Conservation (phyloP, 306 rosid species). For the Astragalus glycyphyllos region DNA sequence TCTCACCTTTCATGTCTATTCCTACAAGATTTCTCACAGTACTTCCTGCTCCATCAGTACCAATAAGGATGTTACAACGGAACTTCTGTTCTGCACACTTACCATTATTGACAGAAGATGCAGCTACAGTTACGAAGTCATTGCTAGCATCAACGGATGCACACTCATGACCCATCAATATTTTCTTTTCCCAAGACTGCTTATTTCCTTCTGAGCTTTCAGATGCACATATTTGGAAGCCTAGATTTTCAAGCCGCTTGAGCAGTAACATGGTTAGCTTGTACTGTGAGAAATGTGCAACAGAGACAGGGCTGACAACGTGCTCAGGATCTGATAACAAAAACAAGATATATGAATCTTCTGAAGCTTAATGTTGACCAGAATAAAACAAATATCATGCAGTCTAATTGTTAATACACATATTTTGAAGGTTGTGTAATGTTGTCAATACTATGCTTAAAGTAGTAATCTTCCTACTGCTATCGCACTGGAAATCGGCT, state of each 20-base stretch:
- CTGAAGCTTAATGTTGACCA: constrained; percentile 35
- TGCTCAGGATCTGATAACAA: constrained; percentile 76
- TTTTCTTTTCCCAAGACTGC: constrained; percentile 51
- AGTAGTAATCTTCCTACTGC: constrained; percentile 31
- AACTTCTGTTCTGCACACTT: constrained; percentile 59
- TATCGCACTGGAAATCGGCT: constrained; percentile 27
- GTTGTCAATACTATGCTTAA: constrained; percentile 20
- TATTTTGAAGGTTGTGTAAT: constrained; percentile 31
- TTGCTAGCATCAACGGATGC: constrained; percentile 61
- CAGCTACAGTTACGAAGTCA: constrained; percentile 57
- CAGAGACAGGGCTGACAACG: constrained; percentile 80
- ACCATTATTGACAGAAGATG: constrained; percentile 64
- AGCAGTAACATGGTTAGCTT: constrained; percentile 66
- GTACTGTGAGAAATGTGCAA: constrained; percentile 93
- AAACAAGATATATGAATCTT: constrained; percentile 47
- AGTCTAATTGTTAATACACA: constrained; percentile 14
- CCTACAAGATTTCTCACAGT: constrained; percentile 82
- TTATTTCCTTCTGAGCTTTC: constrained; percentile 51
- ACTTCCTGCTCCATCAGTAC: constrained; percentile 92
- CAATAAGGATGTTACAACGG: constrained; percentile 69
- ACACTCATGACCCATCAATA: constrained; percentile 88
- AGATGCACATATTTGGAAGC: constrained; percentile 57
- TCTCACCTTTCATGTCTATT: constrained; percentile 84
- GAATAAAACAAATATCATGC: constrained; percentile 29
- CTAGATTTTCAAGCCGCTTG: constrained; percentile 67